Percentiles rank a stretch among this genome's conserved stretches.
Evolutionary conservation across 176 grass and related monocot species (phyloP).

Genomic region (sorghum (Sorghum bicolor)): Sorghum_bicolor_NCBIv3 NC_012875.2:54568501-54569000

Average conservation of each 20-base stretch:
- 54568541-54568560: not conserved
- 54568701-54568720: not conserved
- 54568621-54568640: conserved; percentile 8
- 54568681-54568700: not conserved
- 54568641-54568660: not conserved
- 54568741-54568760: not conserved
- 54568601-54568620: not conserved
- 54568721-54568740: not conserved
- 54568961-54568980: conserved; percentile 29
- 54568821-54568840: conserved; percentile 20
- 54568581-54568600: not conserved
- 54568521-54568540: conserved; percentile 19
- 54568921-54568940: conserved; percentile 1
- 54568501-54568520: not conserved
- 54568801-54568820: conserved; percentile 4
- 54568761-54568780: conserved; percentile 11
- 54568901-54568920: not conserved
- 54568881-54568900: not conserved
- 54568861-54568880: conserved; percentile 36
- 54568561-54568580: not conserved
- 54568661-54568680: not conserved
- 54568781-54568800: conserved; percentile 29
- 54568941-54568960: conserved; percentile 1
- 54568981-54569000: conserved; percentile 25
- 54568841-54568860: conserved; percentile 36